Evolutionary conservation across 2,329 filamentous ascomycete genomes (phyloP), one percentile per base, ranked within the genome.

Genomic region (Verticillium longisporum): DNA sequence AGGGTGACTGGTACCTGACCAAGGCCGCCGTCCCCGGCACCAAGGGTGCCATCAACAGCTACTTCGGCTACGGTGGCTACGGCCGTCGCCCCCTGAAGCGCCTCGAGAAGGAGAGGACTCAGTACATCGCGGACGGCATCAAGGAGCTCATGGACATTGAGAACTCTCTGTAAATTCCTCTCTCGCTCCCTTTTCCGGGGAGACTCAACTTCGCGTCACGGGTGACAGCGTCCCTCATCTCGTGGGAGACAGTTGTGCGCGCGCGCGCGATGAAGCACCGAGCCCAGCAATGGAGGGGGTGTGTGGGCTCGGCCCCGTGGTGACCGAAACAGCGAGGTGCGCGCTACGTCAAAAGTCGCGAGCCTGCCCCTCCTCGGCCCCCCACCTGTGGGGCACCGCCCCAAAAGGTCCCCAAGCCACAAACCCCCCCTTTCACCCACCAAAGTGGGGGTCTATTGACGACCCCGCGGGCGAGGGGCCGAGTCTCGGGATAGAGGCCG

Each of bases 11-110:
- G 91, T 86, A 88, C 54, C 78, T 94, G 60, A 95, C 91, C 64
- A 92, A 92, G 77, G 82, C 88, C 0, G 90, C 90, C 55, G 92
- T 95, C 68, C 88, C 91, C 1, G 91, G 90, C n/a, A 95, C 92
- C 26, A 96, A 96, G 81, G 85, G 84, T 66, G 90, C 89, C 11
- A 87, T 96, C 68, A 87, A 95, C 78, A 85, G 80, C 66, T 92
- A 92, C 74, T 92, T 86, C 71, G 91, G 91, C 57, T 96, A 96
- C 72, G 91, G 91, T 33, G 90, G 89, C 3, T 85, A 86, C 72
- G 90, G 91, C 5, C 83, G 92, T 63, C 80, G 83, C 68, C 91
- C 91, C 59, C 80, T 93, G 66, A 88, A 87, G 80, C 81, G 85
- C 63, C 74, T 91, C 58, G 81, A 84, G 50, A 74, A 85, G 68